phyloP scores from a whole-genome alignment of 768 basidiomycete species.

The Candolleomyces eurysporus region DNA sequence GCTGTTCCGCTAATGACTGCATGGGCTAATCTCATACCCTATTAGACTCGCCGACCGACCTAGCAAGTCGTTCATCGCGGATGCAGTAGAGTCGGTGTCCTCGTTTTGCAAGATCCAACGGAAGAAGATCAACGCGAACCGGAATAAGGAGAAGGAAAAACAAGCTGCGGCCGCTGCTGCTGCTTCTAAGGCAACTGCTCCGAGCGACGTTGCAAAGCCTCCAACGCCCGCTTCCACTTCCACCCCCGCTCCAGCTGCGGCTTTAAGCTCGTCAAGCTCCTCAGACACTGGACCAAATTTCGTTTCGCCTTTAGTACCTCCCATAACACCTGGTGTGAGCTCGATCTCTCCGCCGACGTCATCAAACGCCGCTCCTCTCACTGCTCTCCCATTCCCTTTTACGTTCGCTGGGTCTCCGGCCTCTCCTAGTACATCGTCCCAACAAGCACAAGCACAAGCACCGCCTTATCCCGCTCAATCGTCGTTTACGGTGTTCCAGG shows the following conservation, averaged over 20 bases:
- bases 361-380: too few species aligned
- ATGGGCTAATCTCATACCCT: not conserved
- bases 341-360: too few species aligned
- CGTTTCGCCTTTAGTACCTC: too few species aligned
- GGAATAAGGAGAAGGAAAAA: slow-evolving; percentile 18
- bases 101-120: slow-evolving; percentile 51
- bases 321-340: too few species aligned
- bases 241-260: not conserved
- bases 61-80: slow-evolving; percentile 49
- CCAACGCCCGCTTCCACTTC: not conserved
- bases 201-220: not conserved
- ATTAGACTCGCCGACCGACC: slow-evolving; percentile 52
- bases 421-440: slow-evolving; percentile 1
- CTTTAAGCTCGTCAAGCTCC: not conserved
- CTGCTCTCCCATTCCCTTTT: not conserved
- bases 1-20: not conserved
- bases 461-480: not conserved
- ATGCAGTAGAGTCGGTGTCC: slow-evolving; percentile 48
- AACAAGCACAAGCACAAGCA: not conserved
- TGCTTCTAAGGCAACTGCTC: not conserved
- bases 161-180: slow-evolving; percentile 14
- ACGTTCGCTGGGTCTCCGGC: not conserved
- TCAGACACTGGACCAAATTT: too few species aligned
- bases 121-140: slow-evolving; percentile 29
- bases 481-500: not conserved